Conservation (phyloP, 208 protist genomes). For the Leishmania tropica region DNA sequence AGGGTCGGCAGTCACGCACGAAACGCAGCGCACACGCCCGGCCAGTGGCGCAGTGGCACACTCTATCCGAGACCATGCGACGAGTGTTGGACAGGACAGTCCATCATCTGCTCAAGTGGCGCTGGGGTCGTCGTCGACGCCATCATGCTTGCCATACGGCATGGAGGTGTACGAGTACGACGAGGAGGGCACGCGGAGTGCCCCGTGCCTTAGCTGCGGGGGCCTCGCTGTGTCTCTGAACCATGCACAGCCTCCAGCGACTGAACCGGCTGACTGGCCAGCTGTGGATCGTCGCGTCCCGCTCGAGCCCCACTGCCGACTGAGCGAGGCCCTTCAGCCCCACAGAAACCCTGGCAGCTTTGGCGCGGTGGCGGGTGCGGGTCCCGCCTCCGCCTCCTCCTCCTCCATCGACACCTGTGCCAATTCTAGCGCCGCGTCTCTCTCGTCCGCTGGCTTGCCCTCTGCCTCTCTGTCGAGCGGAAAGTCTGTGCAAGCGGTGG, state of each 20-base stretch:
- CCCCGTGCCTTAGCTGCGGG: neutral
- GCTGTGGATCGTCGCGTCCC: conserved; percentile 1
- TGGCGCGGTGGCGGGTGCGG: neutral
- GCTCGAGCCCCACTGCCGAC: neutral
- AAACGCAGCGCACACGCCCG: neutral
- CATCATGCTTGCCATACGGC: conserved; percentile 4
- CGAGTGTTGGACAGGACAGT: neutral
- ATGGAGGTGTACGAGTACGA: conserved; percentile 15
- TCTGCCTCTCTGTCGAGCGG: neutral
- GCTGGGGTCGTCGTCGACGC: neutral
- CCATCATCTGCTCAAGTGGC: neutral
- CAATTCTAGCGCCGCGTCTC: too few relatives aligned
- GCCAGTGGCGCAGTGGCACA: neutral
- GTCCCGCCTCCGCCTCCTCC: neutral
- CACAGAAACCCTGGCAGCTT: neutral
- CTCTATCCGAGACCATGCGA: neutral
- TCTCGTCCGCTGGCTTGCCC: neutral
- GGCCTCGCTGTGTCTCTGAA: neutral
- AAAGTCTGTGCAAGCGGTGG: neutral
- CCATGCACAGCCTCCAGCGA: neutral
- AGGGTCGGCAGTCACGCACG: neutral
- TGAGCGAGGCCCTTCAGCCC: neutral
- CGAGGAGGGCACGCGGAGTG: conserved; percentile 10
- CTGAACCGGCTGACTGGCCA: neutral
- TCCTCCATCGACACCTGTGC: neutral